Conservation (phyloP, 2,329 filamentous ascomycete species). For the Fusarium bactridioides region DNA sequence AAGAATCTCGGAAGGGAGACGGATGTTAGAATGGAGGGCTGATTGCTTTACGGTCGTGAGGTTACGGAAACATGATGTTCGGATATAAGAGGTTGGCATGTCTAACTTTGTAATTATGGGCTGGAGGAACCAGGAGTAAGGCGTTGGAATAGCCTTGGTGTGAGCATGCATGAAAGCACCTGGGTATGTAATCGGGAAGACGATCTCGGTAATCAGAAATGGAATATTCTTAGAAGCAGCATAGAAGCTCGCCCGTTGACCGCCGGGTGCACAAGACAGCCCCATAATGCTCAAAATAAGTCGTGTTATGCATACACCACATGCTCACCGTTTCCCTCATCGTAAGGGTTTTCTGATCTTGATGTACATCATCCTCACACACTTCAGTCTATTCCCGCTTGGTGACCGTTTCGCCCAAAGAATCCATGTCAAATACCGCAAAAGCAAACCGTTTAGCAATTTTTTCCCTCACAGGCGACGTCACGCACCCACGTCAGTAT, state of each 20-base stretch:
- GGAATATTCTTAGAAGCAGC: constrained; percentile 29
- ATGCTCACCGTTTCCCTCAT: constrained; percentile 1
- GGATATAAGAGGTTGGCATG: constrained; percentile 11
- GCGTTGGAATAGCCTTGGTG: constrained; percentile 25
- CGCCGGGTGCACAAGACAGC: not conserved
- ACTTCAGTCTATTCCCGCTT: constrained; percentile 3
- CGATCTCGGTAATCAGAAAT: not conserved
- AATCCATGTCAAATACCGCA: constrained; percentile 2
- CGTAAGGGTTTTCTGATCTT: not conserved
- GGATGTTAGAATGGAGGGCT: constrained; percentile 67
- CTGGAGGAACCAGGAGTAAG: constrained; percentile 30
- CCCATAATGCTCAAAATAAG: not conserved
- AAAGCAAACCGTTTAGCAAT: not conserved
- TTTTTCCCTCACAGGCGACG: not conserved
- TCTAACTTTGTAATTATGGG: constrained; percentile 13
- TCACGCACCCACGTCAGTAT: constrained; percentile 18
- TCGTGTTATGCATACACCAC: not conserved
- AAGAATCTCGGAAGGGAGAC: constrained; percentile 74
- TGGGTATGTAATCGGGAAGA: not conserved
- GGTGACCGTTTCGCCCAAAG: constrained; percentile 8
- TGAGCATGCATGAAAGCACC: not conserved
- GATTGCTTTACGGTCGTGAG: constrained; percentile 17
- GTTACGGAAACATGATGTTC: constrained; percentile 29
- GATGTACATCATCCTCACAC: constrained; percentile 13
- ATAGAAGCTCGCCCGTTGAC: constrained; percentile 7